Base-by-base conservation (phyloP, 2,329 filamentous ascomycete genomes). In the Trichoderma sp. region DNA sequence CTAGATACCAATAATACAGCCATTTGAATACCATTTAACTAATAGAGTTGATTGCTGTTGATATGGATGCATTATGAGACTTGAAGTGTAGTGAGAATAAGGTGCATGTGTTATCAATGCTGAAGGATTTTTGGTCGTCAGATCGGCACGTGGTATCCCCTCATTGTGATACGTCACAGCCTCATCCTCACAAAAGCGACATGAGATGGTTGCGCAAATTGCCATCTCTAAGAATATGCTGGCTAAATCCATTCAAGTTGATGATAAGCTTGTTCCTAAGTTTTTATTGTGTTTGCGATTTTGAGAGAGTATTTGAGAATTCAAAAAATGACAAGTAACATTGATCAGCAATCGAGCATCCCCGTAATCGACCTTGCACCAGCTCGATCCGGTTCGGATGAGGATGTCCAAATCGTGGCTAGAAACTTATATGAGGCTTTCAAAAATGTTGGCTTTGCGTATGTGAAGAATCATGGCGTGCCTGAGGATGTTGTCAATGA, bases 401-500 rank as follows among this genome's bases (percentile, higher is more conserved):
- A 77, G 29, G 66, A 76, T 38, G 68, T 63, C 21, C 60, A 65
- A 24, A 76, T 77, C 29, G 50, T 76, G 0, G 78, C 78, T 3
- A 75, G 75, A 12, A 69, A 78, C 9, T 72, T 83, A 18, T 80
- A 79, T 29, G 77, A 81, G 29, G 83, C 83, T 1, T 84, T 84
- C 63, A 80, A 79, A 21, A 76, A 80, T 27, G 76, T 80, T 1
- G 83, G 83, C 1, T 84, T 85, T 71, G 82, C 81, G 1, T 84
- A 84, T 45, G 77, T 84, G 33, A 74, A 80, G 74, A 83, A 84
- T 75, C 83, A 84, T 69, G 80, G 81, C 3, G 79, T 87, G 1
- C 79, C 84, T 0, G 78, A 80, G 6, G 79, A 82, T 1, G 74
- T 83, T 1, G 78, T 87, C 3, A 79, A 84, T 2, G 83, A 85